A percentile compares a stretch with the other conserved stretches of the same genome.
These are phyloP conservation scores for Phytophthora megakarya DNA, from an alignment of 352 stramenopile species.

Conservation along the genomic window DNA sequence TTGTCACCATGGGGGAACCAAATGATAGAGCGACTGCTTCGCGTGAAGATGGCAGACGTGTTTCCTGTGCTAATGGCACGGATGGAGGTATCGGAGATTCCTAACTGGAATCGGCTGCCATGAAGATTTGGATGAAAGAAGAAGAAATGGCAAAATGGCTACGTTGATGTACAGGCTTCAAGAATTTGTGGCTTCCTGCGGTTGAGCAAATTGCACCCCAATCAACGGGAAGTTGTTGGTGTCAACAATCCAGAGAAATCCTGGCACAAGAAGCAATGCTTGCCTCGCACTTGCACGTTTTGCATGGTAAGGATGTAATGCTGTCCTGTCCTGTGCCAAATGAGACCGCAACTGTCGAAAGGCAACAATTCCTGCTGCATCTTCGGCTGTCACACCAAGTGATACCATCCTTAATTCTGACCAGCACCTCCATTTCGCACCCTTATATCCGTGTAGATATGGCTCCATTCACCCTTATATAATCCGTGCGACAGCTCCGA, in stretches of 20 bases:
- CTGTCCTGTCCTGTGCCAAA: neutral
- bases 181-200: too few species aligned
- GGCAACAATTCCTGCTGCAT: neutral
- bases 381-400: neutral
- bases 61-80: constrained; percentile 26
- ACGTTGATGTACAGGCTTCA: too few species aligned
- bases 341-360: neutral
- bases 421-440: neutral
- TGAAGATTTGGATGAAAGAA: neutral
- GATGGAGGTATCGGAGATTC: constrained; percentile 17
- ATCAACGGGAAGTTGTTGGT: too few species aligned
- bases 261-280: constrained; percentile 3
- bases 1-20: constrained; percentile 53
- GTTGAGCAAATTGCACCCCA: neutral
- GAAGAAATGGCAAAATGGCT: neutral
- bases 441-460: neutral
- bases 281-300: too few species aligned
- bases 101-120: constrained; percentile 22
- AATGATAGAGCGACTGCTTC: constrained; percentile 42
- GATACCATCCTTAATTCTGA: neutral
- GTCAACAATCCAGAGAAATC: neutral
- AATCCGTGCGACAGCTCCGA: neutral
- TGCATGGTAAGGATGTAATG: neutral
- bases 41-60: constrained; percentile 31
- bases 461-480: neutral